Base-by-base conservation (phyloP, 306 rosid species). In the Glycyrrhiza uralensis region DNA sequence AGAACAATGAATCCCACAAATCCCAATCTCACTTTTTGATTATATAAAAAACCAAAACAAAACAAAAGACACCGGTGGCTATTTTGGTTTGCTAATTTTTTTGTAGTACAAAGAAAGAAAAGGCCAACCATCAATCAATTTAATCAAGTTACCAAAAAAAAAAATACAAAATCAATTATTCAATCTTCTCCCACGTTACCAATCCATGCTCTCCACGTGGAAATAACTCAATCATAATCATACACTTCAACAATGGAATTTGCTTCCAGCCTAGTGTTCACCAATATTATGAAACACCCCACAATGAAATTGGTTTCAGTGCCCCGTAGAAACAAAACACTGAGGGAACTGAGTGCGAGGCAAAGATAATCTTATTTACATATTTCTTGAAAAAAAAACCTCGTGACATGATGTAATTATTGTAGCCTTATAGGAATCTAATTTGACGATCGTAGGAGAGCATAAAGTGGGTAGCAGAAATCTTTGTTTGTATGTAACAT, bases 171-270 rank as follows among this genome's bases (percentile, higher is more conserved):
- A n/a, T n/a, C n/a, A n/a, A n/a, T n/a, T n/a, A n/a, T n/a, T n/a
- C n/a, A n/a, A n/a, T n/a, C n/a, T n/a, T n/a, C n/a, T n/a, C n/a
- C 58, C 78, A 83, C 69, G 79, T 83, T 75, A 72, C 81, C 82
- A 74, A 29, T 42, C 6, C 14, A 24, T 8, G 20, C 4, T 4
- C 0, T 41, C 55, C 88, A 77, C 69, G 83, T 81, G 15, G 71
- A 22, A 28, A 22, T 29, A 6, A 5, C 5, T 13, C 15, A 17
- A 49, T 49, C 30, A 58, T 58, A 26, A 12, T 4, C 17, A 14
- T 38, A 26, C 3, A n/a, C n/a, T n/a, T n/a, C n/a, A n/a, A n/a
- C 0, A 38, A n/a, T 41, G 19, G 54, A 15, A 52, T 47, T 35
- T 80, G 84, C 64, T 62, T 41, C 76, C 18, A 52, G 47, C 71